Base-by-base conservation (phyloP, 1,284 basidiomycete species). In the Anthracocystis walkeri region DNA sequence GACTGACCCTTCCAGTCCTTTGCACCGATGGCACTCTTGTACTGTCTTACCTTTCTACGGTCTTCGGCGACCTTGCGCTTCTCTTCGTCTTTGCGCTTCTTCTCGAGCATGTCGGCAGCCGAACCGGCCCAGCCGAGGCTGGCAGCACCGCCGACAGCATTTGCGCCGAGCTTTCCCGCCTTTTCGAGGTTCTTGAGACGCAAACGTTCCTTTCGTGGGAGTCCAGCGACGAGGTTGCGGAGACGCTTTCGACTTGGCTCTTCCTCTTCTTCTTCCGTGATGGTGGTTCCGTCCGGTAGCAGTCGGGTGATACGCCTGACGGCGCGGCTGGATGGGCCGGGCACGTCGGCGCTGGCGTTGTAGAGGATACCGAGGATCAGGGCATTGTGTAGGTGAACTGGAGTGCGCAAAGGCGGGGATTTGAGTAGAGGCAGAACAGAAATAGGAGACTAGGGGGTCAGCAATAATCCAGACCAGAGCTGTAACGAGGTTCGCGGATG, bases 331-430 rank as follows among this genome's bases (percentile, higher is more conserved):
- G 75, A 77, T 20, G 80, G 82, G 2, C 80, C 77, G 7, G 79
- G 78, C 11, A 81, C 75, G 49, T 80, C 81, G 46, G 81, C 72
- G 40, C 70, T 78, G 12, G 83, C 82, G 38, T 87, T 87, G 82
- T 86, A 86, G 29, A 87, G 81, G 66, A 87, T 84, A 27, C 86
- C 85, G 48, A 87, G 76, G 53, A 87, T 77, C 21, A 87, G 77
- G 4, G 84, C 79, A 64, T 87, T 87, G 80, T 87, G 87, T 25
- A 87, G 75, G 29, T 85, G 82, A 18, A 86, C 86, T 86, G 74
- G 38, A 23, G 41, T 4, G 3, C 7, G 56, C 31, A 25, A 38
- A 40, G 25, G 21, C 14, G 46, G 23, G 7, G n/a, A 44, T 42
- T 45, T 31, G 31, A 35, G 20, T 18, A 55, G 29, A 35, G n/a